These are phyloP conservation scores for Yarrowia phangngaensis DNA, from an alignment of 805 yeast species.

Conservation along the genomic window DNA sequence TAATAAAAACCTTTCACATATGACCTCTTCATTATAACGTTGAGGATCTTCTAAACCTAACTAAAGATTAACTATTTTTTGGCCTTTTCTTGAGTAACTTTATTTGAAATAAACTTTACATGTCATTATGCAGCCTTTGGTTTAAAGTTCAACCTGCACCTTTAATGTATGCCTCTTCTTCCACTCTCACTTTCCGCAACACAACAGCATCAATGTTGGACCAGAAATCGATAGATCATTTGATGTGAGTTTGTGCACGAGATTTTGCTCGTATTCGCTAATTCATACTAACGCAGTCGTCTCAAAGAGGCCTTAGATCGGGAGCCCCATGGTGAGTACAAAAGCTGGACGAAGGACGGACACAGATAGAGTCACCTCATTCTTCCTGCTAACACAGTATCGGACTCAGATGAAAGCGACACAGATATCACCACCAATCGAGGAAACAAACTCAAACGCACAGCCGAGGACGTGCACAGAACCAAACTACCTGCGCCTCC, in stretches of 20 bases:
- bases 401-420: conserved; percentile 36
- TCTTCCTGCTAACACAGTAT: conserved; percentile 31
- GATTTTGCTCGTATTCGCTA: no score
- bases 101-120: no score
- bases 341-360: background rate
- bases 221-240: conserved; percentile 26
- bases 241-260: conserved; percentile 17
- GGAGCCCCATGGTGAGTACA: conserved; percentile 25
- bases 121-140: no score
- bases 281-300: conserved; percentile 24
- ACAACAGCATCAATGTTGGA: conserved; percentile 16
- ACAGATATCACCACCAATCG: conserved; percentile 46
- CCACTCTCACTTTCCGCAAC: background rate
- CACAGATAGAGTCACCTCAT: no score
- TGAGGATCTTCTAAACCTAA: no score
- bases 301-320: conserved; percentile 25
- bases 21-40: no score
- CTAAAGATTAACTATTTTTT: no score
- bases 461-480: conserved; percentile 48
- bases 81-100: no score
- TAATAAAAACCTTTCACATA: no score
- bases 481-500: conserved; percentile 41
- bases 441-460: conserved; percentile 55
- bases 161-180: background rate
- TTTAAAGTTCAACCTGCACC: no score